Evolutionary conservation across 1,284 basidiomycete species (phyloP), one percentile per base, ranked within the genome.

Genomic region (Fistulinella cinereoalba): DNA sequence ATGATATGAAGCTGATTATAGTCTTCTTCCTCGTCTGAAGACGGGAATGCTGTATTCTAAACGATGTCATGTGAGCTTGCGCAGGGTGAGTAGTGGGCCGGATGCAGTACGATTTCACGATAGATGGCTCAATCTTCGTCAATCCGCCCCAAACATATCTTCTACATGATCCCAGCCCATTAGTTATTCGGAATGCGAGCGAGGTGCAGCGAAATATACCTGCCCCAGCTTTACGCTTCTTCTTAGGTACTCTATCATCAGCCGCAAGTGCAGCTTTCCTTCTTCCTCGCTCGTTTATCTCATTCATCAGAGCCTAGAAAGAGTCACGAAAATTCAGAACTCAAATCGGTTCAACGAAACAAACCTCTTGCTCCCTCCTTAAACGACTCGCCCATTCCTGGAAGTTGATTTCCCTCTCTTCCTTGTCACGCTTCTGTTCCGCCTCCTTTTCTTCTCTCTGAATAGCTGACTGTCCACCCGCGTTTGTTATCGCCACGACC

Each of bases 91-190:
- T 21, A 43, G 2, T 31, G 12, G 24, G 18, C 42, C 11, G 25
- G 22, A 67, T 76, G 53, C 21, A n/a, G 58, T 58, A 93, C 92
- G 49, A 99, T 96, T 70, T 97, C 95, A 48, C 96, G 90, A 65
- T 99, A 99, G 43, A 99, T 94, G 0, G 87, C 87, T 96, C 97
- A 99, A 66, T 99, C 96, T 15, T 88, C 92, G 61, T 99, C 96
- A n/a, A 56, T 98, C 88, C 24, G 86, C 88, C 1, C 97, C 95
- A 60, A 99, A 99, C 64, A 79, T 88, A 58, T 99, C 97, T 71
- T 98, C 94, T 88, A 49, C 38, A 11, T 18, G 42, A 22, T 8
- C 40, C 46, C 41, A 43, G n/a, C 51, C 16, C 37, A 50, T 50
- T 1, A 46, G 29, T 16, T 8, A 13, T 19, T 25, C 8, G 19